These are phyloP conservation scores for Globisporangium abappressorium DNA, from an alignment of 352 stramenopile species.

Conservation along the genomic window DNA sequence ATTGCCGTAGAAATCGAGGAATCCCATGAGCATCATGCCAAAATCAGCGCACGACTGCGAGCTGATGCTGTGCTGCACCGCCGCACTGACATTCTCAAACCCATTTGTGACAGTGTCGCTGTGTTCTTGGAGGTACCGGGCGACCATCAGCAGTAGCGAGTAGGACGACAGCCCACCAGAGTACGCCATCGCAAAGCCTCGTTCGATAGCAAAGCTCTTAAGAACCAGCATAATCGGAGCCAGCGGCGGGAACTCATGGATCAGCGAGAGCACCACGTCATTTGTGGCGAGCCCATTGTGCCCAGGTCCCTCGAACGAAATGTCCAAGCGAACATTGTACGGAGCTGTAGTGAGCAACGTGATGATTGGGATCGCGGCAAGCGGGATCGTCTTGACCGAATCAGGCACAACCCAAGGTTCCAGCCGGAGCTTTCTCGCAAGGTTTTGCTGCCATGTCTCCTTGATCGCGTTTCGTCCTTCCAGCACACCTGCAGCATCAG, in stretches of 20 bases:
- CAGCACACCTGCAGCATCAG: slow-evolving; percentile 92
- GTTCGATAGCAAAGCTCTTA: slow-evolving; percentile 93
- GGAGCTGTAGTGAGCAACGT: slow-evolving; percentile 87
- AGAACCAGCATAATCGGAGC: slow-evolving; percentile 96
- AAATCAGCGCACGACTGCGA: slow-evolving; percentile 85
- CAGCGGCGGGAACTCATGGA: slow-evolving; percentile 93
- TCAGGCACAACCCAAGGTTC: slow-evolving; percentile 91
- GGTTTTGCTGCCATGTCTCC: slow-evolving; percentile 96
- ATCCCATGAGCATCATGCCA: slow-evolving; percentile 94
- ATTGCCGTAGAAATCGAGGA: slow-evolving; percentile 98
- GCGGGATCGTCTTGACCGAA: slow-evolving; percentile 96
- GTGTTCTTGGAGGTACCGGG: slow-evolving; percentile 90
- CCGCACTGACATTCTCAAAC: slow-evolving; percentile 57
- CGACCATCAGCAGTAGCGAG: slow-evolving; percentile 94
- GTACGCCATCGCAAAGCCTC: slow-evolving; percentile 93
- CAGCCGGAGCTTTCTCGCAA: slow-evolving; percentile 92
- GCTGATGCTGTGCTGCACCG: slow-evolving; percentile 56
- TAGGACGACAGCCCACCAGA: slow-evolving; percentile 97
- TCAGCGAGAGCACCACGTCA: slow-evolving; percentile 89
- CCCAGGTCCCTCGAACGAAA: slow-evolving; percentile 95
- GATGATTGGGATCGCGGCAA: slow-evolving; percentile 96
- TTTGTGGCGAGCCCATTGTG: slow-evolving; percentile 96
- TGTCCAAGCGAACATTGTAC: slow-evolving; percentile 90
- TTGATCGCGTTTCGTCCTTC: slow-evolving; percentile 99
- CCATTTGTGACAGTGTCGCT: slow-evolving; percentile 64